Evolutionary conservation across 257 asterid species (phyloP).

Genomic region (Buddleja alternifolia): DNA sequence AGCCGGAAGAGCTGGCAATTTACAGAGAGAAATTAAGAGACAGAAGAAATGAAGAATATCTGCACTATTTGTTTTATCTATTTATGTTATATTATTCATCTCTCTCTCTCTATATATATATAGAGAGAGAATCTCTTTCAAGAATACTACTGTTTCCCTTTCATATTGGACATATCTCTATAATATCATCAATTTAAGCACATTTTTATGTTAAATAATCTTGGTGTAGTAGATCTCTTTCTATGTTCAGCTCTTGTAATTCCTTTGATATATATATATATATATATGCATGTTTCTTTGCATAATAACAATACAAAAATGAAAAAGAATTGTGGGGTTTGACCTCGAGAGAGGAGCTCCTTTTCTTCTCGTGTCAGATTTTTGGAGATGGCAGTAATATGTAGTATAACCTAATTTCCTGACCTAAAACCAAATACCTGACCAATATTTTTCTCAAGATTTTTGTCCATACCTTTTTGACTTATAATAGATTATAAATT

Average conservation of each 20-base stretch:
- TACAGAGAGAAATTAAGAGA: constrained; percentile 19
- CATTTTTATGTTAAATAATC: constrained; percentile 30
- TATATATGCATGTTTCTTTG: constrained; percentile 4
- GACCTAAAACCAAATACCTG: constrained; percentile 15
- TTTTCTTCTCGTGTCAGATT: constrained; percentile 22
- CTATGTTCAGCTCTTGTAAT: constrained; percentile 5
- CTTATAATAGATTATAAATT: background rate
- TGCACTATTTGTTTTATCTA: constrained; percentile 29
- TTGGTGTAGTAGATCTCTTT: constrained; percentile 12
- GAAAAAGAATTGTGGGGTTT: constrained; percentile 32
- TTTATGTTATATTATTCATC: background rate
- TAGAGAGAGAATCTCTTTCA: constrained; percentile 25
- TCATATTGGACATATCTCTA: constrained; percentile 25
- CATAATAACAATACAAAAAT: background rate
- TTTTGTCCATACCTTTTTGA: background rate
- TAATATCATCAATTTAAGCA: constrained; percentile 23
- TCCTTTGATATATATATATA: background rate
- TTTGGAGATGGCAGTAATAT: constrained; percentile 22
- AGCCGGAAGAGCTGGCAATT: constrained; percentile 41
- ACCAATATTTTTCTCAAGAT: background rate
- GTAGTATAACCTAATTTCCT: constrained; percentile 18
- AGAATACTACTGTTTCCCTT: background rate
- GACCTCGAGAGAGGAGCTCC: constrained; percentile 34
- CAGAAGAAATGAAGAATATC: constrained; percentile 33
- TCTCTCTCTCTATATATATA: constrained; percentile 18